Conservation (phyloP, 2,329 filamentous ascomycete genomes). For the Pyricularia sp. region DNA sequence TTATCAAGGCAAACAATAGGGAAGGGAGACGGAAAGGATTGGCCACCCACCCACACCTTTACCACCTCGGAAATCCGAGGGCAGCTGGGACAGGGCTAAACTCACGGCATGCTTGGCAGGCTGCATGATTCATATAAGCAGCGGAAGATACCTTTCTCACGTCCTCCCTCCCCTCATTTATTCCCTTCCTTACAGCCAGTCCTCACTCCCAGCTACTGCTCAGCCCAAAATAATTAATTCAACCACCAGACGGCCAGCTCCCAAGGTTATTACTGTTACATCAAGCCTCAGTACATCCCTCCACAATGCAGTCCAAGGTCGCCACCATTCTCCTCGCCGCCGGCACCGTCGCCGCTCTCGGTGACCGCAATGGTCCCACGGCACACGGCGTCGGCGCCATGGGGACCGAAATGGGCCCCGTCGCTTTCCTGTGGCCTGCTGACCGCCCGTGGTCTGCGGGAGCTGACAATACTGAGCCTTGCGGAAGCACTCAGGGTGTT, state of each 20-base stretch:
- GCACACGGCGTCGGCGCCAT: slow-evolving; percentile 16
- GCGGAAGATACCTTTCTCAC: not conserved
- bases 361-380: not conserved
- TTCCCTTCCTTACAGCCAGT: not conserved
- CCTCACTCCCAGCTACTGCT: too few relatives aligned
- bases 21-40: not conserved
- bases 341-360: not conserved
- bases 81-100: not conserved
- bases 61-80: not conserved
- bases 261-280: not conserved
- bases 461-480: slow-evolving; percentile 40
- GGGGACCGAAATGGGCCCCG: slow-evolving; percentile 37
- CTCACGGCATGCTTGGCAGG: not conserved
- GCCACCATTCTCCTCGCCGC: slow-evolving; percentile 18
- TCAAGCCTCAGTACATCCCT: not conserved
- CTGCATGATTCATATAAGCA: not conserved
- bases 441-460: slow-evolving; percentile 39
- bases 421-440: slow-evolving; percentile 44
- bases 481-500: slow-evolving; percentile 34
- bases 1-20: not conserved
- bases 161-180: not conserved
- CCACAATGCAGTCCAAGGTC: slow-evolving; percentile 27
- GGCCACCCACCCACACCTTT: not conserved
- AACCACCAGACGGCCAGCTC: not conserved
- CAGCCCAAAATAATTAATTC: too few relatives aligned